Base-by-base conservation (phyloP, 352 stramenopile species). In the Phytophthora ramorum region DNA sequence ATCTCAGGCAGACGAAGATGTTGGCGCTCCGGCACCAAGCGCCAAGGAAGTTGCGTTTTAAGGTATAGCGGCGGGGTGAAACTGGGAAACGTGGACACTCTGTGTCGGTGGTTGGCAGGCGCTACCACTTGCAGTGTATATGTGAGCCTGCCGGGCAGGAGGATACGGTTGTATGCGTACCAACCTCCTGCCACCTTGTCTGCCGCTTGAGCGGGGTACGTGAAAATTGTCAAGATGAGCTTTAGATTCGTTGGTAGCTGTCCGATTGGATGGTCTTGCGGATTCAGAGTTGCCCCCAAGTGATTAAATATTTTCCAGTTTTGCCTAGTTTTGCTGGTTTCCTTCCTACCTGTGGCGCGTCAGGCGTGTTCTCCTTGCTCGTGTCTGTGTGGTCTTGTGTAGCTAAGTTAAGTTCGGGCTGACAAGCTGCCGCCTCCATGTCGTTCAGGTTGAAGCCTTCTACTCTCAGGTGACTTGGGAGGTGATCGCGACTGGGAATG, bases 21-120 rank as follows among this genome's bases (percentile, higher is more conserved):
- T 53, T 47, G 66, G 37, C 35, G 40, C 43, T 2, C 62, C 67
- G 10, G 26, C 60, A 47, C 55, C 41, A 68, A 61, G 61, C 44
- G 76, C 81, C 57, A 93, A 93, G 73, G 87, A 95, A 83, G 79
- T 93, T 64, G 85, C 84, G 58, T 96, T 96, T 75, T 96, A 89
- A 80, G 65, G 46, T 72, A 66, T 63, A 68, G 57, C 59, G 47
- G 58, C 14, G 34, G 52, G 68, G 16, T 56, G 30, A 38, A 66
- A 41, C 38, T 60, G 49, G 62, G 44, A 58, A 71, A 51, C 26
- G 47, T 66, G 32, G 26, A 51, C 50, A 54, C 40, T 52, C 34
- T 59, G 55, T 58, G 43, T 45, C 38, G 35, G 59, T 58, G 44
- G 17, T 56, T 55, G 34, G 44, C 45, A 17, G 32, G 34, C 40